Percentiles rank a stretch among this genome's conserved stretches.
Evolutionary conservation across 305 asterid species (phyloP).

Genomic region (Fraxinus velutina): DNA sequence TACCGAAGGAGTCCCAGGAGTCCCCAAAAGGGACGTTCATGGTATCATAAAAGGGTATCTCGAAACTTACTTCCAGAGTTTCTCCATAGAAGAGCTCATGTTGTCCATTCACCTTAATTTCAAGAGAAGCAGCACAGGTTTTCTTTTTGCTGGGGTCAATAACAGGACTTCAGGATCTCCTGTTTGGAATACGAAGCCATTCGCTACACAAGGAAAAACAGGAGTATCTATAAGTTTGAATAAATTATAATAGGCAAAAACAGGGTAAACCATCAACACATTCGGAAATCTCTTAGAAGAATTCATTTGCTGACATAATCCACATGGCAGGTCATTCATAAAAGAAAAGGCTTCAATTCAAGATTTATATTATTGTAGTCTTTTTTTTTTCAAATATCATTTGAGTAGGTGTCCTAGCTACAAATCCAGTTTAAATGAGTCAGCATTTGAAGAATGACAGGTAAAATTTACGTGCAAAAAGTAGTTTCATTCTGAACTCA

Average conservation of each 20-base stretch:
- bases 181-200: conserved; percentile 96
- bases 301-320: not conserved
- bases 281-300: not conserved
- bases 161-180: conserved; percentile 98
- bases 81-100: conserved; percentile 80
- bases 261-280: no score
- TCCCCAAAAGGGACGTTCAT: not conserved
- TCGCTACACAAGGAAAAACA: conserved; percentile 56
- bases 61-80: conserved; percentile 75
- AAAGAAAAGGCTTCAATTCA: conserved; percentile 1
- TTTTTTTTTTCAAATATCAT: not conserved
- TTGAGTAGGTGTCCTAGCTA: not conserved
- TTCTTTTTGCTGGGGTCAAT: conserved; percentile 91
- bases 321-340: not conserved
- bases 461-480: not conserved
- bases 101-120: conserved; percentile 80
- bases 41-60: not conserved
- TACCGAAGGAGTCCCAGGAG: not conserved
- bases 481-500: not conserved
- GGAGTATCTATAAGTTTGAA: conserved; percentile 21
- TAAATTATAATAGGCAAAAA: not conserved
- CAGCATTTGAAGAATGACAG: not conserved
- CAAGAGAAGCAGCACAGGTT: conserved; percentile 74
- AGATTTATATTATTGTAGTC: not conserved
- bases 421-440: not conserved